These are phyloP conservation scores for Lavandula angustifolia DNA, from an alignment of 257 asterid species.

Conservation along the genomic window DNA sequence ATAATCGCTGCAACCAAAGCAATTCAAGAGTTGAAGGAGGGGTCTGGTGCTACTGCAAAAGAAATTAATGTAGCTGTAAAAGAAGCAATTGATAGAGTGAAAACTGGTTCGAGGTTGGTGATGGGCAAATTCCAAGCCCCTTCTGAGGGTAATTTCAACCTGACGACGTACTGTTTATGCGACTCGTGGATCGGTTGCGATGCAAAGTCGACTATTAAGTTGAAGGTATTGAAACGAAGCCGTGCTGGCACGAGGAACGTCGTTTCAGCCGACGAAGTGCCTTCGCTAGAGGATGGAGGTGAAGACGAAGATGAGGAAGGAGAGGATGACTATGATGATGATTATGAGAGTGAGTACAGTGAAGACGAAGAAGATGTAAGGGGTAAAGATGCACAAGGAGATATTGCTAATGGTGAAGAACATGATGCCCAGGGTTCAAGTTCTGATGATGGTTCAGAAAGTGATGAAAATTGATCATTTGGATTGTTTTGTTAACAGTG, in stretches of 20 bases:
- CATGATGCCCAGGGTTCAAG: conserved; percentile 45
- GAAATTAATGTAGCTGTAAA: conserved; percentile 72
- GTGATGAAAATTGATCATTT: conserved; percentile 51
- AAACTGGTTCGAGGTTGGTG: conserved; percentile 56
- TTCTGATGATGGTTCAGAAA: conserved; percentile 63
- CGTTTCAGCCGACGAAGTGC: conserved; percentile 49
- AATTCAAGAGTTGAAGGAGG: conserved; percentile 84
- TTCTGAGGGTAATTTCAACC: conserved; percentile 74
- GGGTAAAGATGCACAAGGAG: conserved; percentile 47
- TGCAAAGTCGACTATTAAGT: conserved; percentile 60
- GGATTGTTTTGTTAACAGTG: conserved; percentile 14
- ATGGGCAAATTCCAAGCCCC: conserved; percentile 89
- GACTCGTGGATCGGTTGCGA: conserved; percentile 98
- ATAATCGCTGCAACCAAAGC: conserved; percentile 88
- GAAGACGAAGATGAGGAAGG: conserved; percentile 92
- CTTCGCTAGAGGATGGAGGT: conserved; percentile 67
- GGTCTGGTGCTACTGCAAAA: conserved; percentile 76
- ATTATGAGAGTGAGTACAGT: conserved; percentile 91
- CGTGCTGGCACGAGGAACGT: conserved; percentile 47
- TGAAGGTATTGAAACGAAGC: conserved; percentile 80
- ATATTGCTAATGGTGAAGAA: conserved; percentile 57
- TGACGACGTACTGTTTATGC: conserved; percentile 71
- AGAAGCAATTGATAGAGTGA: conserved; percentile 70
- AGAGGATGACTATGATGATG: conserved; percentile 84
- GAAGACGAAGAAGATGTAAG: conserved; percentile 82